phyloP scores from a whole-genome alignment of 352 stramenopile genomes.

The Globisporangium emineosum region DNA sequence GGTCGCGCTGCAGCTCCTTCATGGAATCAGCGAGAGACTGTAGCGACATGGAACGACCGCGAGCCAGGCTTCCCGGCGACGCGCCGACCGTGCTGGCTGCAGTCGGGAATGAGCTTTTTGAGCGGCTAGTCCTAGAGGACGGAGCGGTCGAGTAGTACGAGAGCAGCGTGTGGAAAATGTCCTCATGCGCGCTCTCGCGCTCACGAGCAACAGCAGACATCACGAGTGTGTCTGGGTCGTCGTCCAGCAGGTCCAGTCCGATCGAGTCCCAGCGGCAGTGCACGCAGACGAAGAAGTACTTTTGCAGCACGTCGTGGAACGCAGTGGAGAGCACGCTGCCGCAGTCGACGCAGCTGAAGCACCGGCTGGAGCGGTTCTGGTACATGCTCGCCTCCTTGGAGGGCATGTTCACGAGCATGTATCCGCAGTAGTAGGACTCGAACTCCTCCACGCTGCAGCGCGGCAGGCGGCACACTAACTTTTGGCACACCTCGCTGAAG shows the following conservation, averaged over 20 bases:
- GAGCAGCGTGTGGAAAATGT: conserved; percentile 71
- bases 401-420: conserved; percentile 81
- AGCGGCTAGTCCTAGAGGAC: conserved; percentile 12
- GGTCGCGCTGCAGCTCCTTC: conserved; percentile 77
- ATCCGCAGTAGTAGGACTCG: conserved; percentile 86
- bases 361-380: conserved; percentile 85
- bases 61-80: conserved; percentile 2
- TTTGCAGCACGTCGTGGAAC: conserved; percentile 47
- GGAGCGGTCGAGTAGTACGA: conserved; percentile 42
- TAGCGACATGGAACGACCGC: conserved; percentile 26
- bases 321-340: conserved; percentile 63
- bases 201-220: conserved; percentile 78
- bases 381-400: conserved; percentile 86
- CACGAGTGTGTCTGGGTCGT: conserved; percentile 81
- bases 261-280: conserved; percentile 88
- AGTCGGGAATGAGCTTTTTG: conserved; percentile 16
- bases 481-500: conserved; percentile 76
- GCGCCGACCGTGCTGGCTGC: neutral
- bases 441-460: conserved; percentile 83
- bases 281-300: conserved; percentile 79
- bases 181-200: conserved; percentile 65
- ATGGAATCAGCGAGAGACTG: conserved; percentile 61
- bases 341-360: conserved; percentile 77
- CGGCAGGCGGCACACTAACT: conserved; percentile 66
- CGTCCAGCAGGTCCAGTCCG: conserved; percentile 52